phyloP scores from a whole-genome alignment of 169 alveolate species.

The Plasmodium knowlesi region DNA sequence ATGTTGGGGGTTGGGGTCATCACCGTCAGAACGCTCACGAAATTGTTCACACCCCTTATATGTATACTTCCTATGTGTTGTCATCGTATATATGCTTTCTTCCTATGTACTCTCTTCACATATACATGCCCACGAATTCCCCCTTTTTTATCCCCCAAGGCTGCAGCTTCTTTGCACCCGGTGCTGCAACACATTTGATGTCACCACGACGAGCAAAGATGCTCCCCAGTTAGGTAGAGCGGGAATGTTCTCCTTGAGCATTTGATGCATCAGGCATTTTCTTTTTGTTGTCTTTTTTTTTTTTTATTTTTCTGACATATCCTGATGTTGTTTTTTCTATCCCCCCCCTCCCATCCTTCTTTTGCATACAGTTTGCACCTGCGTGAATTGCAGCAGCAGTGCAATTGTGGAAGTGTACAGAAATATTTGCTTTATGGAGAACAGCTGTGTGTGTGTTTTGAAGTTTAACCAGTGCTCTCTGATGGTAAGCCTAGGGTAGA shows the following conservation, averaged over 20 bases:
- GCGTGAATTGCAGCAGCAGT: conserved; percentile 39
- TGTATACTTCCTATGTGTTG: not conserved
- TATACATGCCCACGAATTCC: not conserved
- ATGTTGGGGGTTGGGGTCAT: not conserved
- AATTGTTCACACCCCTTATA: not conserved
- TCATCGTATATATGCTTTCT: not conserved
- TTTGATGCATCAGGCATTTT: not conserved
- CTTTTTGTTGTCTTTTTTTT: not conserved
- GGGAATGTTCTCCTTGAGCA: not conserved
- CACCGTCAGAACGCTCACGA: not conserved
- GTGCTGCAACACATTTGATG: conserved; percentile 68
- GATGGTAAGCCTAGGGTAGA: conserved; percentile 39
- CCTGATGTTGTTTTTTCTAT: not conserved
- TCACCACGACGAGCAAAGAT: conserved; percentile 54
- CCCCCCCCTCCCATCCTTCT: too few species aligned
- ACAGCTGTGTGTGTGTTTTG: conserved; percentile 46
- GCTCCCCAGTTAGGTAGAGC: conserved; percentile 42
- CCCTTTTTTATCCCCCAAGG: conserved; percentile 5
- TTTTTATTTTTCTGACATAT: not conserved
- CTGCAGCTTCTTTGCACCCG: conserved; percentile 53
- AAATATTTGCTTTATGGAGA: conserved; percentile 64
- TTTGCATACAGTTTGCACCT: conserved; percentile 30
- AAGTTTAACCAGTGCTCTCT: conserved; percentile 64
- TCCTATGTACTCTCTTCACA: not conserved
- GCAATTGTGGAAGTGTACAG: conserved; percentile 57